Conservation (phyloP, 148 eudicot species). For the Rheum nobile region DNA sequence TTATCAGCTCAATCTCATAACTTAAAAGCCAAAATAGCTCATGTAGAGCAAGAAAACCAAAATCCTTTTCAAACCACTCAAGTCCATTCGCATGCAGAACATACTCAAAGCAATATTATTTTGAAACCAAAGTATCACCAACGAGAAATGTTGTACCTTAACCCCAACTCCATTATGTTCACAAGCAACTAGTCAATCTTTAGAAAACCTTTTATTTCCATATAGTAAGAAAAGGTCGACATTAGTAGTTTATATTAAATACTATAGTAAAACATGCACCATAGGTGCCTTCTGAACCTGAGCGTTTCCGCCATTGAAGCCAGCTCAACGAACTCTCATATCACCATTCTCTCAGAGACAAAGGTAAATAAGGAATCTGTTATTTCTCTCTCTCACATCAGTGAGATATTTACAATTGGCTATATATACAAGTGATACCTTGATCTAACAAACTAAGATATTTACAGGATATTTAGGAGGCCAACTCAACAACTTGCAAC, state of each 20-base stretch:
- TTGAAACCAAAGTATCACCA: not conserved
- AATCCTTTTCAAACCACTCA: not conserved
- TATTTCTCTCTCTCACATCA: no score
- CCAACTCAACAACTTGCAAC: no score
- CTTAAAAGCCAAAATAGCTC: not conserved
- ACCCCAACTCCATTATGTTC: not conserved
- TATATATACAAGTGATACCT: no score
- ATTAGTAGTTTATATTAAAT: not conserved
- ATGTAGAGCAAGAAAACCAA: not conserved
- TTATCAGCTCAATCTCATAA: not conserved
- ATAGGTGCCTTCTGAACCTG: no score
- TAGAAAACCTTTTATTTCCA: not conserved
- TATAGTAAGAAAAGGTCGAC: not conserved
- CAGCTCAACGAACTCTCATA: no score
- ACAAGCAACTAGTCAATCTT: not conserved
- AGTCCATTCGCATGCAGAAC: not conserved
- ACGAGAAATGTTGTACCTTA: not conserved
- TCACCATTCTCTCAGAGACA: no score
- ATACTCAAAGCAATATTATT: not conserved
- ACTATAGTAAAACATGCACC: not conserved
- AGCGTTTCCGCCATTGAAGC: no score
- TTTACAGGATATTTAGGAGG: no score
- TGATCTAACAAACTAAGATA: no score
- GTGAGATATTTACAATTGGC: no score
- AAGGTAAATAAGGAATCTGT: no score